These are phyloP conservation scores for Stevia rebaudiana DNA, from an alignment of 140 eudicot genomes.

Conservation along the genomic window DNA sequence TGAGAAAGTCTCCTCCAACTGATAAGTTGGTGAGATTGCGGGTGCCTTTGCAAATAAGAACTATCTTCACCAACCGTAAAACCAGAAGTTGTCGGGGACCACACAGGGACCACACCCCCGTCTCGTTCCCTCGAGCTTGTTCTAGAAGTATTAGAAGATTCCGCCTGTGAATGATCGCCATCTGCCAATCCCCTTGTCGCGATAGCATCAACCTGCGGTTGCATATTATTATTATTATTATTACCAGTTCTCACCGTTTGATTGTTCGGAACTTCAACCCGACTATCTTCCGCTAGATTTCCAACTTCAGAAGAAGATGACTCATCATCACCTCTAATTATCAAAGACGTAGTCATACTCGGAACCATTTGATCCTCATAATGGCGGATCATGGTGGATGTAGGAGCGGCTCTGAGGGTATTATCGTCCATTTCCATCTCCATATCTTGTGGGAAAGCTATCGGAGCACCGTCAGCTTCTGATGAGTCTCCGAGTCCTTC, in stretches of 20 bases:
- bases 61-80: conserved; percentile 56
- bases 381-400: conserved; percentile 36
- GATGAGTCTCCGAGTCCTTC: conserved; percentile 93
- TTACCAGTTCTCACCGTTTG: conserved; percentile 2
- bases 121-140: conserved; percentile 53
- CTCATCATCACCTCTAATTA: conserved; percentile 45
- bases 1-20: conserved; percentile 78
- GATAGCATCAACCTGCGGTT: conserved; percentile 9
- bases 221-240: too few relatives aligned
- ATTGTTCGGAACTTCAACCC: conserved; percentile 62
- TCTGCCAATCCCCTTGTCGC: conserved; percentile 30
- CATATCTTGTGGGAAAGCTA: conserved; percentile 69
- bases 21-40: conserved; percentile 62
- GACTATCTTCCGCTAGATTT: conserved; percentile 34
- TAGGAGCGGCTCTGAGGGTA: conserved; percentile 40
- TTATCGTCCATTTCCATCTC: conserved; percentile 60
- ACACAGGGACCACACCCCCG: conserved; percentile 80
- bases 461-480: conserved; percentile 37
- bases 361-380: conserved; percentile 93
- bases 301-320: conserved; percentile 45
- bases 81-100: conserved; percentile 71
- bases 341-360: conserved; percentile 62
- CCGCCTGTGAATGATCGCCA: conserved; percentile 59
- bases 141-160: conserved; percentile 52
- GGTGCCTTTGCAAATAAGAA: conserved; percentile 69